Evolutionary conservation across 495 filamentous ascomycete species (phyloP).

Genomic region (Hypoxylon cercidicola): DNA sequence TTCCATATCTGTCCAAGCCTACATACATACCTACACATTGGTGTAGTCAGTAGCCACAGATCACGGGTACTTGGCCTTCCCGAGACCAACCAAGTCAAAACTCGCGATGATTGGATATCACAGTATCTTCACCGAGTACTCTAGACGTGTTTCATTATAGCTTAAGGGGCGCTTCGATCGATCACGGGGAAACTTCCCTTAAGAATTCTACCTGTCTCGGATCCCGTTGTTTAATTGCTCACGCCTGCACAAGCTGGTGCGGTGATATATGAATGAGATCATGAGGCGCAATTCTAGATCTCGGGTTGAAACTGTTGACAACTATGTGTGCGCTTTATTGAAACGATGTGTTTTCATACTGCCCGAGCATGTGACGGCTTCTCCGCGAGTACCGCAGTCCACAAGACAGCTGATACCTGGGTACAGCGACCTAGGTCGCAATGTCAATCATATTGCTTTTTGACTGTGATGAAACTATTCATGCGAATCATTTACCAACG

Average conservation of each 20-base stretch:
- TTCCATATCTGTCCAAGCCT: conserved; percentile 14
- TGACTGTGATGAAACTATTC: conserved; percentile 1
- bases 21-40: background rate
- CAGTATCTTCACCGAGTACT: conserved; percentile 35
- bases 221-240: conserved; percentile 30
- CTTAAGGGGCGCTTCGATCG: conserved; percentile 6
- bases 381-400: conserved; percentile 9
- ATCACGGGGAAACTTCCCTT: conserved; percentile 22
- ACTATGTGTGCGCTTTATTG: conserved; percentile 8
- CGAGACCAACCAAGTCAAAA: conserved; percentile 20
- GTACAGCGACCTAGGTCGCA: too few relatives aligned
- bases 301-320: background rate
- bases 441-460: conserved; percentile 1
- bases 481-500: conserved; percentile 10
- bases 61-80: conserved; percentile 22
- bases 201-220: conserved; percentile 14
- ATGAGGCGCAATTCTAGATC: conserved; percentile 34
- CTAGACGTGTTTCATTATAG: conserved; percentile 26
- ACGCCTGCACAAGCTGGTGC: conserved; percentile 4
- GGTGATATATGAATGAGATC: conserved; percentile 11
- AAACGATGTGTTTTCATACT: background rate
- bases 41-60: conserved; percentile 15
- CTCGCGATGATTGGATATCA: background rate
- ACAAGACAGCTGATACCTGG: conserved; percentile 2
- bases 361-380: conserved; percentile 18